Base-by-base conservation (phyloP, 2,329 filamentous ascomycete species). In the Sarocladium strictum region DNA sequence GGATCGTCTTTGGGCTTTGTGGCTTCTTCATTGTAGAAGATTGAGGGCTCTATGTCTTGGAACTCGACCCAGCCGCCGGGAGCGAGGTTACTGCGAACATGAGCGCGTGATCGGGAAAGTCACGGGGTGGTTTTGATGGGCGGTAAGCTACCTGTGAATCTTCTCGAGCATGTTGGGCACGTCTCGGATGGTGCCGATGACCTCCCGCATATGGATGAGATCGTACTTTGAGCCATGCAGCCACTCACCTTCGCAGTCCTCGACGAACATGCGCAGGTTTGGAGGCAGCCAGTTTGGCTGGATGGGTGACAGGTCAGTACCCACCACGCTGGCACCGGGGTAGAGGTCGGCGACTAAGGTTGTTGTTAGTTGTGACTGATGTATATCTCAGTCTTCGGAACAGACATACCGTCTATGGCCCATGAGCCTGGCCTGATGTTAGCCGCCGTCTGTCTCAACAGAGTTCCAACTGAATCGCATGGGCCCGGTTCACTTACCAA, bases 221-320 rank as follows among this genome's bases (percentile, higher is more conserved):
- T 85, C 81, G 61, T 80, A 84, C 53, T 76, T 69, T 3, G 72
- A 66, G 51, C 78, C 80, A 24, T 71, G 69, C 3, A 68, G 58
- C 84, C 84, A 87, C 9, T 79, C 73, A 47, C 78, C 72, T 56
- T 71, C 80, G 52, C 77, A 76, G 62, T 86, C 83, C 60, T 86
- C 83, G 10, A 87, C 75, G 56, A 84, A 71, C 67, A 85, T 85
- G 7, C 72, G 73, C n/a, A 81, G 73, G 61, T 86, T 86, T 3
- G 79, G 76, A 3, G 80, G 80, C 11, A 83, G 65, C 72, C 74
- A 76, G 40, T 71, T 68, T 1, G 76, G 75, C 59, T 79, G 75
- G 33, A 78, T 78, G 1, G 76, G 75, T 3, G 74, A 76, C 11
- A 77, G 62, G 57, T 78, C 74, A 32, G 74, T 69, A 45, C 74